Evolutionary conservation across 257 asterid genomes (phyloP).

Genomic region (Perilla frutescens): DNA sequence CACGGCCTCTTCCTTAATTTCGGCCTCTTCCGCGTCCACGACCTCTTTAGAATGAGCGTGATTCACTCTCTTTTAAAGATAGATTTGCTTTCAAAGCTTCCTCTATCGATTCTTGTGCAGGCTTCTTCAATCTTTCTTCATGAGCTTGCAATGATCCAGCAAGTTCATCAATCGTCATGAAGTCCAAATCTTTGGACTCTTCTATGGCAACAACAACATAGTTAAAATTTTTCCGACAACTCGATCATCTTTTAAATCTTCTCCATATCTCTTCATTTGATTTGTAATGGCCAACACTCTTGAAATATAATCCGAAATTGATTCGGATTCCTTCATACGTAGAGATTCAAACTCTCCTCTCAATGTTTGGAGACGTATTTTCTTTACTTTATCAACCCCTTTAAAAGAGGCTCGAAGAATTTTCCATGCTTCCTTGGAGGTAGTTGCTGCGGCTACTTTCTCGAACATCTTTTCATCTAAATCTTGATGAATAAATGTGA

Average conservation of each 20-base stretch:
- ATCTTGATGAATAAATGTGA: slow-evolving; percentile 9
- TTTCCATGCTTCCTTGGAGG: neutral
- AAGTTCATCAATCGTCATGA: slow-evolving; percentile 13
- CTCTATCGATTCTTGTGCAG: neutral
- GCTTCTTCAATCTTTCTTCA: slow-evolving; percentile 20
- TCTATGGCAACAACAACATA: slow-evolving; percentile 1
- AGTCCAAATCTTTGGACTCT: slow-evolving; percentile 17
- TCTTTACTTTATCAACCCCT: neutral
- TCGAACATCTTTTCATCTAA: slow-evolving; percentile 12
- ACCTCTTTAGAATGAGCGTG: neutral
- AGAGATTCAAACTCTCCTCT: neutral
- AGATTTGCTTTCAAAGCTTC: slow-evolving; percentile 12
- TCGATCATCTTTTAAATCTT: neutral
- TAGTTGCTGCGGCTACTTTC: neutral
- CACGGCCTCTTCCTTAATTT: neutral
- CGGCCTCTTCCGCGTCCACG: neutral
- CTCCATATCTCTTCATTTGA: slow-evolving; percentile 23
- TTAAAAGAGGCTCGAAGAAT: slow-evolving; percentile 1
- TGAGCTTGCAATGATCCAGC: slow-evolving; percentile 17
- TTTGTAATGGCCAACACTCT: neutral
- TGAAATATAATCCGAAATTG: neutral
- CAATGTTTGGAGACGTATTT: neutral
- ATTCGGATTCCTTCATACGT: neutral
- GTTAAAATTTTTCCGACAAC: neutral
- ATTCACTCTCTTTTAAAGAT: neutral